Percentiles rank a stretch among this genome's conserved stretches.
phyloP scores from a whole-genome alignment of 2,329 filamentous ascomycete species.

The Claviceps capensis region DNA sequence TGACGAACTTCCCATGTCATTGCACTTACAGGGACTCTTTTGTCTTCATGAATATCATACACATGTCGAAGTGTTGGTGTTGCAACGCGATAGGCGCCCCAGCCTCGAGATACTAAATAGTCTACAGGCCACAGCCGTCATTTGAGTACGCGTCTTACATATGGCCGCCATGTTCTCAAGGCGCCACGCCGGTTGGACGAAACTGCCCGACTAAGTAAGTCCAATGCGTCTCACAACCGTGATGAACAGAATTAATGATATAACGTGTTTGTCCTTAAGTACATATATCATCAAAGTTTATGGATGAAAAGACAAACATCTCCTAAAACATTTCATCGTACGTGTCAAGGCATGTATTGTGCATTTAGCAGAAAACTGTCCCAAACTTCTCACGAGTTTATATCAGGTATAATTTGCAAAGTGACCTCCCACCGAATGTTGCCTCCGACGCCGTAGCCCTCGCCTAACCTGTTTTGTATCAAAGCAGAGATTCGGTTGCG shows the following conservation, averaged over 20 bases:
- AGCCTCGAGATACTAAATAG: background rate
- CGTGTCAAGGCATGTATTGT: background rate
- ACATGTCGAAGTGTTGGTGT: background rate
- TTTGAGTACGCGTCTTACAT: background rate
- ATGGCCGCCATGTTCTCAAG: background rate
- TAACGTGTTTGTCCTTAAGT: too few species aligned
- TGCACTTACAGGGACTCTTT: background rate
- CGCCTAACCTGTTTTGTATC: slow-evolving; percentile 74
- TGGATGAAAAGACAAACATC: background rate
- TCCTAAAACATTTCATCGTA: too few species aligned
- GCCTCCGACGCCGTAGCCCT: slow-evolving; percentile 68
- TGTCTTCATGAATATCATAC: background rate
- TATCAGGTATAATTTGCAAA: slow-evolving; percentile 51
- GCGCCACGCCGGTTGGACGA: too few species aligned
- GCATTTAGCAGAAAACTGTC: background rate
- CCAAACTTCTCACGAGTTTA: slow-evolving; percentile 9
- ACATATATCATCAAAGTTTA: background rate
- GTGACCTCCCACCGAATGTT: slow-evolving; percentile 88
- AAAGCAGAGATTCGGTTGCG: slow-evolving; percentile 64
- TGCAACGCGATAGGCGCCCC: background rate
- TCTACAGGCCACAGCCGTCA: background rate
- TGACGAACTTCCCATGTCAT: too few species aligned
- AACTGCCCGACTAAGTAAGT: too few species aligned
- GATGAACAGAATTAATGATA: too few species aligned
- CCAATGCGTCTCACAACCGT: too few species aligned